phyloP scores from a whole-genome alignment of 2,329 filamentous ascomycete genomes.

The Fonsecaea multimorphosa region DNA sequence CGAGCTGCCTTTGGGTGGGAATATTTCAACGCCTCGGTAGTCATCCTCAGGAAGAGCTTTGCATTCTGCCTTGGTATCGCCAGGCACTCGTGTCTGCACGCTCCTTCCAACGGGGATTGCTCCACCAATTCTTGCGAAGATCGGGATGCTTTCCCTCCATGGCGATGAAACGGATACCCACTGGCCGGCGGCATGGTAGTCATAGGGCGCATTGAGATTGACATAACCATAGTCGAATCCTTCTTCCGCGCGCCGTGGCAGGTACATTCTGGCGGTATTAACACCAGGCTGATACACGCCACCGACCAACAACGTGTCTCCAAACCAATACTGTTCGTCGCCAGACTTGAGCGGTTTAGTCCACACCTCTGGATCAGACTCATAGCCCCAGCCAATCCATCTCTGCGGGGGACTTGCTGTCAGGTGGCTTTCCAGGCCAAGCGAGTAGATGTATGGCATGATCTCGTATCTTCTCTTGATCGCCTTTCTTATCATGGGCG shows the following conservation, averaged over 20 bases:
- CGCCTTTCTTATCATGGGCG: constrained; percentile 65
- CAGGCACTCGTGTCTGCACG: constrained; percentile 59
- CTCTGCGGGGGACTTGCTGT: constrained; percentile 69
- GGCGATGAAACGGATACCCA: constrained; percentile 59
- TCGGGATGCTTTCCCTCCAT: constrained; percentile 61
- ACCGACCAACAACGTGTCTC: constrained; percentile 68
- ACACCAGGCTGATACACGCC: constrained; percentile 70
- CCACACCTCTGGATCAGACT: constrained; percentile 71
- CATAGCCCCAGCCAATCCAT: constrained; percentile 77
- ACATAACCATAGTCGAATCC: constrained; percentile 63
- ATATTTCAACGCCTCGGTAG: constrained; percentile 64
- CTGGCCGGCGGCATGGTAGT: constrained; percentile 61
- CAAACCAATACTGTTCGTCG: constrained; percentile 76
- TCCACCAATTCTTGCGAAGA: constrained; percentile 62
- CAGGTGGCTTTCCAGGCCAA: constrained; percentile 66
- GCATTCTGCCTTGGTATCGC: constrained; percentile 53
- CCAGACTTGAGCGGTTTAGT: constrained; percentile 63
- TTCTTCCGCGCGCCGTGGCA: constrained; percentile 31
- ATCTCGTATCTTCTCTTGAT: constrained; percentile 75
- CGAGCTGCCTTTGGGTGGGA: constrained; percentile 56
- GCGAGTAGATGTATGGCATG: constrained; percentile 73
- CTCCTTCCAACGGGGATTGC: constrained; percentile 60
- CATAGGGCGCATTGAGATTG: constrained; percentile 67
- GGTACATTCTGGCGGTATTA: constrained; percentile 63
- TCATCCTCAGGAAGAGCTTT: constrained; percentile 59